phyloP scores from a whole-genome alignment of 345 rosid genomes.

The Rhizophora mangle region DNA sequence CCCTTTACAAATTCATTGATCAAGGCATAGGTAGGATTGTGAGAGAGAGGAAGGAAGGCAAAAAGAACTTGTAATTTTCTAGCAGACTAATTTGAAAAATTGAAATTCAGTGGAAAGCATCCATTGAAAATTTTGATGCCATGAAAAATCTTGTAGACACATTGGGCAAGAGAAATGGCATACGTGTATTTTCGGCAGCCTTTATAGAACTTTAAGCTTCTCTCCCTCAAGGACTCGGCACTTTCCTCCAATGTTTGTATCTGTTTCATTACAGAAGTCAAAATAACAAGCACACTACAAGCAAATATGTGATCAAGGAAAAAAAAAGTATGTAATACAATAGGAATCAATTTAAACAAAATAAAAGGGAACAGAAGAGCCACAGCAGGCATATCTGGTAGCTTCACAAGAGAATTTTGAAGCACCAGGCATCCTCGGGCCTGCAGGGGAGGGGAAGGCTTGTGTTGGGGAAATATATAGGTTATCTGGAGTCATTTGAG shows the following conservation, averaged over 20 bases:
- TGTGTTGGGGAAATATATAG: too few relatives aligned
- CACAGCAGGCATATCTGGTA: too few relatives aligned
- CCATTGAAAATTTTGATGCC: background rate
- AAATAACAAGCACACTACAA: background rate
- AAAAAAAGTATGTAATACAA: too few relatives aligned
- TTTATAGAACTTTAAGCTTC: slow-evolving; percentile 92
- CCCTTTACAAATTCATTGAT: slow-evolving; percentile 11
- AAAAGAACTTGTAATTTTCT: too few relatives aligned
- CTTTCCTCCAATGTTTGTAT: slow-evolving; percentile 88
- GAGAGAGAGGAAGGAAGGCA: background rate
- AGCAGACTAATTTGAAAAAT: too few relatives aligned
- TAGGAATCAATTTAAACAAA: too few relatives aligned
- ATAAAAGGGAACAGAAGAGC: too few relatives aligned
- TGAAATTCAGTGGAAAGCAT: background rate
- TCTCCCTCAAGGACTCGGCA: slow-evolving; percentile 76
- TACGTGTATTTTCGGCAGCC: slow-evolving; percentile 99
- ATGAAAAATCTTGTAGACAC: background rate
- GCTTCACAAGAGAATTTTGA: too few relatives aligned
- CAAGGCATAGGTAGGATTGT: background rate
- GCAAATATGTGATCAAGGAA: too few relatives aligned
- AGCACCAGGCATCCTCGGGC: too few relatives aligned
- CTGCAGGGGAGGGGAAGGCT: too few relatives aligned
- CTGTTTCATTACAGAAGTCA: slow-evolving; percentile 43
- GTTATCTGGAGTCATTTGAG: too few relatives aligned
- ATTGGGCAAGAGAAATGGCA: slow-evolving; percentile 15